Base-by-base conservation (phyloP, 805 yeast genomes). In the Candida insectorum region DNA sequence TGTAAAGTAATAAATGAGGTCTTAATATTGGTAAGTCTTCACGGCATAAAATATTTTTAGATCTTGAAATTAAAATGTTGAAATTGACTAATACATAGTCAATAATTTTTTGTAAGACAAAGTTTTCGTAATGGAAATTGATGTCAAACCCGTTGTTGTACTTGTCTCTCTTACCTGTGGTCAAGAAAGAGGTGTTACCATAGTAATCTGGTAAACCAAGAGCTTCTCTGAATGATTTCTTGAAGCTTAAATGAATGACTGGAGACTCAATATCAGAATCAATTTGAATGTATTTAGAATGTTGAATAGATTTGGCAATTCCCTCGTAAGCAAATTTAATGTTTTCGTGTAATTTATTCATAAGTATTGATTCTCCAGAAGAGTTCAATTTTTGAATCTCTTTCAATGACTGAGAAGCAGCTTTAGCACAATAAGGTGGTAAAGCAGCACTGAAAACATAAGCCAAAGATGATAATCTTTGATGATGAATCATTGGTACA, bases 381-480 rank as follows among this genome's bases (percentile, higher is more conserved):
- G 40, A 25, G 24, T 53, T 45, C 23, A 57, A 51, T 16, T 60
- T 44, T 42, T 45, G 33, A 26, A 86, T 63, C 25, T 77, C 56
- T 11, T 64, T 51, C 25, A 86, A 64, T 0, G 75, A 73, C 33
- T 67, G 66, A 1, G 85, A 73, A 4, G 34, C 36, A 2, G 80
- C 79, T 36, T 66, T 72, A 1, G 95, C 95, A 26, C 87, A 75
- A 59, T 84, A 91, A 16, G 97, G 94, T 9, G 98, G 97, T 54
- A 91, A 74, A 1, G 96, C 76, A 6, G 98, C 98, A 50, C 95
- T 84, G 57, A 86, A 93, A 40, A 93, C 93, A 55, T 87, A 93
- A 3, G 96, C 96, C 44, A 72, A 71, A 10, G 95, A 85, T 16
- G 87, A 83, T 49, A 93, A 82, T 56, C 95, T 79, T 69, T 93